These are phyloP conservation scores for Metschnikowia kunwiensis DNA, from an alignment of 805 yeast genomes.

Conservation along the genomic window DNA sequence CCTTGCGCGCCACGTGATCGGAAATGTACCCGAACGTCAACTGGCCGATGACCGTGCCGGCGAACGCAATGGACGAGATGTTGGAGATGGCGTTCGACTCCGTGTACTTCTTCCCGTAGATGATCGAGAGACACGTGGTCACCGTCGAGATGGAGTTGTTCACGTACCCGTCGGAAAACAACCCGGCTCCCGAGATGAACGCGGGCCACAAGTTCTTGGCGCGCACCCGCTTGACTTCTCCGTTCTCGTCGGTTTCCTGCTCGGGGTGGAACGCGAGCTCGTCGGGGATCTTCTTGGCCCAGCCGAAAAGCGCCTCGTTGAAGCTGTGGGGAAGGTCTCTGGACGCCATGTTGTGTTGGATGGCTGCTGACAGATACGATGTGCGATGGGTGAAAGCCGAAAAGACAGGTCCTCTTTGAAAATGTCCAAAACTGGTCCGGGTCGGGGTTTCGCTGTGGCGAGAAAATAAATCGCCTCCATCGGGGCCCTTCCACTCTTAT, in stretches of 20 bases:
- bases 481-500: no score
- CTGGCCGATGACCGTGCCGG: conserved; percentile 88
- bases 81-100: conserved; percentile 70
- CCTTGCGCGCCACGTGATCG: conserved; percentile 76
- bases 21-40: conserved; percentile 75
- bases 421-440: no score
- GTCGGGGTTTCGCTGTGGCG: no score
- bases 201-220: conserved; percentile 31
- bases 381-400: no score
- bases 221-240: conserved; percentile 17
- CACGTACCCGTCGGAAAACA: conserved; percentile 90
- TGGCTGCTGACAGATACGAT: no score
- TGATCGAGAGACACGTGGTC: conserved; percentile 58
- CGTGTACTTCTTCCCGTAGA: conserved; percentile 65
- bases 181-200: conserved; percentile 75
- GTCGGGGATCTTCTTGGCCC: conserved; percentile 15
- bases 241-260: conserved; percentile 13
- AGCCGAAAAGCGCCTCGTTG: conserved; percentile 13
- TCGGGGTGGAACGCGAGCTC: conserved; percentile 11
- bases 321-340: conserved; percentile 20
- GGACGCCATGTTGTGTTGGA: conserved; percentile 15
- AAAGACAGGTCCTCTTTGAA: no score
- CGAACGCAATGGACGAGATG: conserved; percentile 85
- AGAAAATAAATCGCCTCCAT: no score
- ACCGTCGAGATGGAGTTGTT: conserved; percentile 82